Conservation (phyloP, 306 rosid species). For the Cicer chorassanicum region DNA sequence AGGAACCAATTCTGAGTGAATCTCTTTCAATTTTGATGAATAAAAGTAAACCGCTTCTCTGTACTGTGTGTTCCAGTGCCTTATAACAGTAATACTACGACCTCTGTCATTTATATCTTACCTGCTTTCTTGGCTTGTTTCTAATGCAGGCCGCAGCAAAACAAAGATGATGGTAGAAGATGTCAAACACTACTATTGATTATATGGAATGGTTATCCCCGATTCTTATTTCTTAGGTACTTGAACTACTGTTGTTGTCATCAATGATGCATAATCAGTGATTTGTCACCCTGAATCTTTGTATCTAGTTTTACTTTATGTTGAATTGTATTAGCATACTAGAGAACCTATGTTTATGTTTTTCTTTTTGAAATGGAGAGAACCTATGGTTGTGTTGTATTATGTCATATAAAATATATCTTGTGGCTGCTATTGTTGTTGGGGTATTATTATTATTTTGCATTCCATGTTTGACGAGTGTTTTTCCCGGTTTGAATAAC, state of each 20-base stretch:
- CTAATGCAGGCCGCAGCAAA: conserved; percentile 74
- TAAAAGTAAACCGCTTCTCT: background rate
- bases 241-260: conserved; percentile 9
- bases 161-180: conserved; percentile 43
- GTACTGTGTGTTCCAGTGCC: conserved; percentile 10
- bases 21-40: conserved; percentile 15
- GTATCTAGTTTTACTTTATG: conserved; percentile 27
- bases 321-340: background rate
- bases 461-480: background rate
- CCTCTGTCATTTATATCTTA: conserved; percentile 38
- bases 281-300: conserved; percentile 23
- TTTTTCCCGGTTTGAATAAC: conserved; percentile 2
- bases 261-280: conserved; percentile 22
- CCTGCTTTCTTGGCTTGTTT: conserved; percentile 38
- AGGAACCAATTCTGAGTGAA: conserved; percentile 22
- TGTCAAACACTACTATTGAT: conserved; percentile 18
- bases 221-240: conserved; percentile 44
- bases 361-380: too few species aligned
- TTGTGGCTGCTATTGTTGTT: background rate
- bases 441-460: background rate
- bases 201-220: conserved; percentile 36
- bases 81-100: background rate
- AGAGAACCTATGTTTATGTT: background rate
- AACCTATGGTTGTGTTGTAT: background rate
- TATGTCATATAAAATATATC: background rate